Evolutionary conservation across 1,139 yeast genomes (phyloP).

Genomic region (Blastobotrys aristatus): DNA sequence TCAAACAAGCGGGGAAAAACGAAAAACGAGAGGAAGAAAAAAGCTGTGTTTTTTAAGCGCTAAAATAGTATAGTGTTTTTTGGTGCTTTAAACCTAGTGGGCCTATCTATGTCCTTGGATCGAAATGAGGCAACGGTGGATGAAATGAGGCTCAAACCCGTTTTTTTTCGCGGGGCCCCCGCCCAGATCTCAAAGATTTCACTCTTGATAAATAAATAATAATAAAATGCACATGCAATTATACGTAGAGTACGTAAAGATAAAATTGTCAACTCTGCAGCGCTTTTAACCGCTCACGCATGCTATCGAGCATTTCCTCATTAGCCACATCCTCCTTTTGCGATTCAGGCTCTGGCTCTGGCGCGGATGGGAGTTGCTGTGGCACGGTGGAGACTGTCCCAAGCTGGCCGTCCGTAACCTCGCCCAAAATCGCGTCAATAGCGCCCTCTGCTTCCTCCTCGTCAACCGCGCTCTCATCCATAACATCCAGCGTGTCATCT

Average conservation of each 20-base stretch:
- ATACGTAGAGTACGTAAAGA: too few species aligned
- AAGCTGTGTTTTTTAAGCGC: not conserved
- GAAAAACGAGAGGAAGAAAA: not conserved
- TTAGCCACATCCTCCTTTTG: conserved; percentile 56
- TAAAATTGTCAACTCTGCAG: conserved; percentile 49
- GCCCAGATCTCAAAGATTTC: too few species aligned
- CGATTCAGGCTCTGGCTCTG: conserved; percentile 39
- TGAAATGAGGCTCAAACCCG: conserved; percentile 4
- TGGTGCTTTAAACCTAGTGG: not conserved
- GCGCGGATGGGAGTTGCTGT: conserved; percentile 42
- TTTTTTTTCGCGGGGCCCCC: too few species aligned
- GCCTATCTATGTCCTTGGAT: conserved; percentile 1
- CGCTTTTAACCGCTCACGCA: conserved; percentile 86
- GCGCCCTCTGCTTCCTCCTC: conserved; percentile 69
- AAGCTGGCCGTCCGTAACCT: conserved; percentile 42
- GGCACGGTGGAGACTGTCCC: conserved; percentile 40
- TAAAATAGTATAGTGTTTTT: not conserved
- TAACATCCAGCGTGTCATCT: conserved; percentile 76
- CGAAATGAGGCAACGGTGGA: conserved; percentile 2
- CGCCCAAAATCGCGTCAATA: conserved; percentile 51
- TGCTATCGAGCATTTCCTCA: conserved; percentile 67
- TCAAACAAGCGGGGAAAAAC: not conserved
- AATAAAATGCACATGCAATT: too few species aligned
- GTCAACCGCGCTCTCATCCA: conserved; percentile 62
- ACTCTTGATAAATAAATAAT: too few species aligned